Base-by-base conservation (phyloP, 345 rosid genomes). In the Clausena lansium region DNA sequence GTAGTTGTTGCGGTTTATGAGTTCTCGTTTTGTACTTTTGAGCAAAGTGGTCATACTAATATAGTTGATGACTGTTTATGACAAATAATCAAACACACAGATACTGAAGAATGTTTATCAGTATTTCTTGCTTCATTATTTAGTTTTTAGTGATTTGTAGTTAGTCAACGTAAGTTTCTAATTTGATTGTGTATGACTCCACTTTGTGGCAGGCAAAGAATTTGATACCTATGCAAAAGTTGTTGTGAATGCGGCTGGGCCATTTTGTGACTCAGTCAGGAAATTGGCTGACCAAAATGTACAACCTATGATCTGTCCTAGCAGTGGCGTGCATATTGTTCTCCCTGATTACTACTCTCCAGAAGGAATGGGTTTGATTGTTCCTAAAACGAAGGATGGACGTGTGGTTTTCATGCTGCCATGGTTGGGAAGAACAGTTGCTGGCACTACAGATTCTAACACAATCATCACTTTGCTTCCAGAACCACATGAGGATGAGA, bases 291-390 rank as follows among this genome's bases (percentile, higher is more conserved):
- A 91, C 76, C 81, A 84, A 84, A 90, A 88, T 76, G 89, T 82
- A 62, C 88, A 81, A 69, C 80, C 90, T 25, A 96, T 96, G 88
- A 96, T 96, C 81, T 91, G 90, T 79, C 98, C 99, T 32, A 96
- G 98, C 87, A 96, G 99, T 72, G 99, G 98, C 71, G 98, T 96
- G 13, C 99, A 94, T 84, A 73, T 96, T 45, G 87, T 96, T 75
- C 94, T 96, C 39, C 99, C 99, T 71, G 99, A 96, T 82, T 96
- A 94, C 83, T 96, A 96, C 85, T 96, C 99, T 74, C 99, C 99
- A 1, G 97, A 96, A 80, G 99, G 99, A 77, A 94, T 96, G 99
- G 99, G 99, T 15, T 87, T 96, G 92, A 94, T 96, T 78, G 98
- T 96, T 84, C 99, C 99, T 66, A 94, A 96, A 89, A 96, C 99